phyloP scores from a whole-genome alignment of 805 yeast species.

The Candida broadrunensis region DNA sequence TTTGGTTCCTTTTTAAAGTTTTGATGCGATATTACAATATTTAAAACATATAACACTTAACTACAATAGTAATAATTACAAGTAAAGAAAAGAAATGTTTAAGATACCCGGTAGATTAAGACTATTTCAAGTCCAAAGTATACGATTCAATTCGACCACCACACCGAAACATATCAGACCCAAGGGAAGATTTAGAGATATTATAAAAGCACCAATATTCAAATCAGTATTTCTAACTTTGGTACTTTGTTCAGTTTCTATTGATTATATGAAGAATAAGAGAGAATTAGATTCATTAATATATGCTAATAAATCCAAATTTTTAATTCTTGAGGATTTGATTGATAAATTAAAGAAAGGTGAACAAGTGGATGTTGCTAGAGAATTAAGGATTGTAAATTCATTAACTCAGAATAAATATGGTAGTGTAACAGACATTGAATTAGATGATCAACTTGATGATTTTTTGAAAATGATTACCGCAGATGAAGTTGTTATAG shows the following conservation, averaged over 20 bases:
- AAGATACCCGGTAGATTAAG: neutral
- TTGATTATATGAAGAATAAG: conserved; percentile 45
- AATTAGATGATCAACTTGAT: conserved; percentile 38
- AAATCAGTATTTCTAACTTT: conserved; percentile 37
- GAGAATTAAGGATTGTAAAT: conserved; percentile 39
- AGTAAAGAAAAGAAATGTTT: too few relatives aligned
- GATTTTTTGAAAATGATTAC: conserved; percentile 28
- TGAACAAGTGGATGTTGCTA: conserved; percentile 40
- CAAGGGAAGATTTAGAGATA: conserved; percentile 22
- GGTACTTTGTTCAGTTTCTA: conserved; percentile 43
- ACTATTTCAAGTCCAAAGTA: too few relatives aligned
- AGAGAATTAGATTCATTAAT: conserved; percentile 41
- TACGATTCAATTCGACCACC: conserved; percentile 7
- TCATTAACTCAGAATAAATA: conserved; percentile 38
- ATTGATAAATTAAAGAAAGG: conserved; percentile 26
- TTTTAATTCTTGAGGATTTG: conserved; percentile 28
- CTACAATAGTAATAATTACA: too few relatives aligned
- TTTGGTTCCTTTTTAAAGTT: neutral
- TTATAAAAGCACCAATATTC: conserved; percentile 31
- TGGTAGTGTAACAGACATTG: conserved; percentile 31
- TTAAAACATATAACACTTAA: too few relatives aligned
- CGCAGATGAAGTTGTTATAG: conserved; percentile 15
- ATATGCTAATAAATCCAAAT: conserved; percentile 36
- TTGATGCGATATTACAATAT: too few relatives aligned
- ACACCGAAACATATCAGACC: conserved; percentile 6